Conservation (phyloP, 208 protist genomes). For the Zelonia costaricensis region DNA sequence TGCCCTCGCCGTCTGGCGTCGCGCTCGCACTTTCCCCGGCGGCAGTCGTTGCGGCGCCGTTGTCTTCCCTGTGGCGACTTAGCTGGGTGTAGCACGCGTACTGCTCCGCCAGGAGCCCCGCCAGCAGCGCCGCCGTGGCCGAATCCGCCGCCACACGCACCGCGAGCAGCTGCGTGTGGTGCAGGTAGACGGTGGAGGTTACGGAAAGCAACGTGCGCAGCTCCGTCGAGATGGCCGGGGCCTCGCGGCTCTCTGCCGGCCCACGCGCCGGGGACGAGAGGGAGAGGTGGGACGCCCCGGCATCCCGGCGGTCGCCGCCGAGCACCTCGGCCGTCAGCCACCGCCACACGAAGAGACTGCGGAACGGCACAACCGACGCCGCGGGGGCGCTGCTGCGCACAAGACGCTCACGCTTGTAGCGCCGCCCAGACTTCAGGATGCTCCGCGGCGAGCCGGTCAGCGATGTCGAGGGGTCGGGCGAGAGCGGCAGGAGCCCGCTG, state of each 20-base stretch:
- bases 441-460: conserved; percentile 19
- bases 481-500: neutral
- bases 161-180: conserved; percentile 16
- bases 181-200: conserved; percentile 27
- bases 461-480: neutral
- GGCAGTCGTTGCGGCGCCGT: neutral
- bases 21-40: neutral
- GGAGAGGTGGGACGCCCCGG: neutral
- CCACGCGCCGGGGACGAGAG: neutral
- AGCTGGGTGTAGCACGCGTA: conserved; percentile 22
- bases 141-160: conserved; percentile 26
- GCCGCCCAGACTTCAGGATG: conserved; percentile 52
- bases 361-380: conserved; percentile 34
- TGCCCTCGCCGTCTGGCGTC: neutral
- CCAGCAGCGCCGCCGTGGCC: conserved; percentile 9
- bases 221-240: neutral
- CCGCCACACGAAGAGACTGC: conserved; percentile 34
- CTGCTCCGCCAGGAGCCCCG: conserved; percentile 25
- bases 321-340: conserved; percentile 36
- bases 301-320: neutral
- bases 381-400: conserved; percentile 40
- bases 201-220: conserved; percentile 16
- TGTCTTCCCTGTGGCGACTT: neutral
- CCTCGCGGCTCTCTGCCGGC: neutral
- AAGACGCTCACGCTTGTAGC: conserved; percentile 34